Evolutionary conservation across 2,329 filamentous ascomycete species (phyloP).

Genomic region (Fusarium nelsonii): DNA sequence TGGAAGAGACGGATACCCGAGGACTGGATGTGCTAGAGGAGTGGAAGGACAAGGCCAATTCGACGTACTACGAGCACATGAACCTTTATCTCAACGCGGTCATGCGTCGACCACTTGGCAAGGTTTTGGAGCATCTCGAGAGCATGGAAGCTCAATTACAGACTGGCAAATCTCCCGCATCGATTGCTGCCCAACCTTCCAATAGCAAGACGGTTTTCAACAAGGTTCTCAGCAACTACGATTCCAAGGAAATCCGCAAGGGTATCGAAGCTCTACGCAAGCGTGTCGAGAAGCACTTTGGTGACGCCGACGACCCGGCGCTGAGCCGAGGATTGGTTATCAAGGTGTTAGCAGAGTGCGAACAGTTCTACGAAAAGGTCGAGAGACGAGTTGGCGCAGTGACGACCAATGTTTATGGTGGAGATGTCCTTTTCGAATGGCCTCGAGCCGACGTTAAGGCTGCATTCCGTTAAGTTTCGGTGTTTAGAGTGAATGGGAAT

Average conservation of each 20-base stretch:
- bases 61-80: conserved; percentile 89
- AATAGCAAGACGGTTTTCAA: conserved; percentile 87
- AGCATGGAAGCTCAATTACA: conserved; percentile 82
- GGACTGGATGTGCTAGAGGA: conserved; percentile 81
- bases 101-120: conserved; percentile 88
- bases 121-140: conserved; percentile 91
- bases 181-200: conserved; percentile 82
- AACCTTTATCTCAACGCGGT: conserved; percentile 87
- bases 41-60: conserved; percentile 82
- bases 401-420: conserved; percentile 73
- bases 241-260: conserved; percentile 86
- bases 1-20: conserved; percentile 87
- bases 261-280: conserved; percentile 92
- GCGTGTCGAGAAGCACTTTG: conserved; percentile 97
- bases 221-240: conserved; percentile 84
- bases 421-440: conserved; percentile 75
- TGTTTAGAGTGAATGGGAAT: conserved; percentile 28
- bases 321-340: conserved; percentile 70
- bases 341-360: conserved; percentile 71
- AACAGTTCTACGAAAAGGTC: conserved; percentile 71
- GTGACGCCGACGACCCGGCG: conserved; percentile 82
- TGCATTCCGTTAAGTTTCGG: conserved; percentile 60
- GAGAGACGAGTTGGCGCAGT: conserved; percentile 71
- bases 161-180: conserved; percentile 68
- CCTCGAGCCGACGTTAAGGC: conserved; percentile 72